phyloP scores from a whole-genome alignment of 164 flowering plant species.

The Brasenia schreberi region DNA sequence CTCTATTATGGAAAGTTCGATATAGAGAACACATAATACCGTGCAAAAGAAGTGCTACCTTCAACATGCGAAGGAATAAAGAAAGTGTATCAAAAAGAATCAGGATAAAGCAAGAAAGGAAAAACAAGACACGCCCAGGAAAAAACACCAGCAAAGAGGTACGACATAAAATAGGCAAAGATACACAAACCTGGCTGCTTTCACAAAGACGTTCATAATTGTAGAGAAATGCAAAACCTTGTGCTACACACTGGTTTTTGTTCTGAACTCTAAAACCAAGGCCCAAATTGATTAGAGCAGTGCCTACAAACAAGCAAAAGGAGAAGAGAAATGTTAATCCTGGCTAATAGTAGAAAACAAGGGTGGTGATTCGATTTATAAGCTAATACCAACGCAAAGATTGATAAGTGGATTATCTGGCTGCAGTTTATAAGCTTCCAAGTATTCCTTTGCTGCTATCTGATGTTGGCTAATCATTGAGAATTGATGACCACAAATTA shows the following conservation, averaged over 20 bases:
- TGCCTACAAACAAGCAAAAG: conserved; percentile 25
- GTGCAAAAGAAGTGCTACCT: no score
- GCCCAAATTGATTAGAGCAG: conserved; percentile 70
- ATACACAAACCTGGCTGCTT: conserved; percentile 51
- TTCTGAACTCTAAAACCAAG: conserved; percentile 72
- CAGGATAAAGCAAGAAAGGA: neutral
- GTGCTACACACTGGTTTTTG: conserved; percentile 61
- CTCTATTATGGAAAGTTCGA: no score
- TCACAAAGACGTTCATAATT: conserved; percentile 44
- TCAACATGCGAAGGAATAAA: neutral
- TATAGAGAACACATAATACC: no score
- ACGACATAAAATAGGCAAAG: no score
- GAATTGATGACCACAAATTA: conserved; percentile 68
- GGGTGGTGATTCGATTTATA: neutral
- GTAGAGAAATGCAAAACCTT: conserved; percentile 76
- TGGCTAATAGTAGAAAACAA: neutral
- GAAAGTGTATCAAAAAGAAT: neutral
- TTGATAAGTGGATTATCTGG: conserved; percentile 82
- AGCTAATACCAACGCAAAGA: conserved; percentile 62
- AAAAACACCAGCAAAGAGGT: no score
- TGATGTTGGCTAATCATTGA: conserved; percentile 61
- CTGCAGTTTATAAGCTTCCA: conserved; percentile 64
- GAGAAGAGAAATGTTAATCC: neutral
- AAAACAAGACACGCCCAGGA: no score
- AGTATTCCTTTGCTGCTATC: conserved; percentile 74